Conservation (phyloP, 306 rosid genomes). For the Myrica gale region DNA sequence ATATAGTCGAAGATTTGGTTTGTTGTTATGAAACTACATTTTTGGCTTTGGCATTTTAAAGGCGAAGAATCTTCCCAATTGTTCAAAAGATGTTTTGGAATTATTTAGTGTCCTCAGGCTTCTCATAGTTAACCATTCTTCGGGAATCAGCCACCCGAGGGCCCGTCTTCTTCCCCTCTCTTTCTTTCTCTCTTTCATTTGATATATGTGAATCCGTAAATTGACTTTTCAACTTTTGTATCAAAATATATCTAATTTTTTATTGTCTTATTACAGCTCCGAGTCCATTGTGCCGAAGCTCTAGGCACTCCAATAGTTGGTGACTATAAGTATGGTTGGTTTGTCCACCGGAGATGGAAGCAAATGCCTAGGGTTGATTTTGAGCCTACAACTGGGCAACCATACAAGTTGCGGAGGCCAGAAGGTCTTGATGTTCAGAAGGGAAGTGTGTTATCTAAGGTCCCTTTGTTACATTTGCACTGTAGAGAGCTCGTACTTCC, state of each 20-base stretch:
- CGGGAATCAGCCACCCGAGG: background rate
- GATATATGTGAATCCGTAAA: background rate
- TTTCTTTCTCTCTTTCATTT: background rate
- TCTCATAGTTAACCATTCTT: background rate
- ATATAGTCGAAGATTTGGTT: background rate
- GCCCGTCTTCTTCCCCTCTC: too few relatives aligned
- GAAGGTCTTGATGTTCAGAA: conserved; percentile 82
- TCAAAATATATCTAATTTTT: conserved; percentile 11
- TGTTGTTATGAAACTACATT: background rate
- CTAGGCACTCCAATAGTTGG: conserved; percentile 96
- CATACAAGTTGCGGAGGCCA: conserved; percentile 82
- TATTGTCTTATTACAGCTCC: conserved; percentile 49
- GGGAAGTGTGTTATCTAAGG: conserved; percentile 93
- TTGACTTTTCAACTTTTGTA: background rate
- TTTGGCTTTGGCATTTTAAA: background rate
- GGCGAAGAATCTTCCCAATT: background rate
- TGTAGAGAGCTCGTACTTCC: conserved; percentile 88
- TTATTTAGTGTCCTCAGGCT: background rate
- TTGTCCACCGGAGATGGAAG: conserved; percentile 77
- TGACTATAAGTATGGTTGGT: conserved; percentile 95
- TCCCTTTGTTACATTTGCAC: conserved; percentile 83
- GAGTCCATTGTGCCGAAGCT: conserved; percentile 98
- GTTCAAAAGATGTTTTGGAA: background rate
- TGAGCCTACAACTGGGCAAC: conserved; percentile 68
- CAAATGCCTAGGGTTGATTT: conserved; percentile 71